Evolutionary conservation across 768 basidiomycete species (phyloP), one percentile per base, ranked within the genome.

Genomic region (Amanita phalloides): DNA sequence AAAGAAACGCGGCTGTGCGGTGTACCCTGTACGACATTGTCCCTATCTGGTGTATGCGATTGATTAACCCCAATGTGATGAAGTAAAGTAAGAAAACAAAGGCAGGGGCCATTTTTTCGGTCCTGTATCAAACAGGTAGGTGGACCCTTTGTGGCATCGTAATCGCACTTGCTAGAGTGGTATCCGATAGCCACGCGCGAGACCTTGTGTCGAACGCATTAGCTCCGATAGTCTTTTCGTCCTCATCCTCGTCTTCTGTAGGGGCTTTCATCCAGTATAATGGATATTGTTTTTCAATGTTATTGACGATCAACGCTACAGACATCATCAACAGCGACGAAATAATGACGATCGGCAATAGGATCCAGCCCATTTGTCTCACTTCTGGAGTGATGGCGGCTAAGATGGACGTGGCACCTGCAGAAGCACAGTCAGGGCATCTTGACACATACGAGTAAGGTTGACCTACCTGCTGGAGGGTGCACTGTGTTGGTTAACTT

Each of bases 351-450:
- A 79, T 69, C 11, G 76, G 76, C 10, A 81, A 64, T 53, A 76
- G 74, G 56, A 77, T 74, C 78, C 77, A 79, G 10, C 71, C 72
- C 42, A 78, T 58, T n/a, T 61, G 55, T 14, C 73, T 60, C 14
- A 76, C 61, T 13, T 74, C 66, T 11, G 64, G 54, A 57, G 70
- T 72, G 25, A 74, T 60, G 2, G 72, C 68, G 17, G 76, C 71
- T 8, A 79, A 64, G 32, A 79, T 64, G 20, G 78, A 76, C 1
- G 77, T 78, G n/a, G 76, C 78, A 52, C 78, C 71, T 72, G 53
- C 3, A 45, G n/a, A 28, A 20, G 28, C 17, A 6, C 11, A 7
- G 9, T 35, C 13, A n/a, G 37, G 39, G 25, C 9, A 39, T 6
- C 2, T 20, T 43, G 20, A 35, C 35, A 44, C 28, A 11, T 11